Evolutionary conservation across 202 grass and related monocot species (phyloP).

Genomic region (Panicum hallii): DNA sequence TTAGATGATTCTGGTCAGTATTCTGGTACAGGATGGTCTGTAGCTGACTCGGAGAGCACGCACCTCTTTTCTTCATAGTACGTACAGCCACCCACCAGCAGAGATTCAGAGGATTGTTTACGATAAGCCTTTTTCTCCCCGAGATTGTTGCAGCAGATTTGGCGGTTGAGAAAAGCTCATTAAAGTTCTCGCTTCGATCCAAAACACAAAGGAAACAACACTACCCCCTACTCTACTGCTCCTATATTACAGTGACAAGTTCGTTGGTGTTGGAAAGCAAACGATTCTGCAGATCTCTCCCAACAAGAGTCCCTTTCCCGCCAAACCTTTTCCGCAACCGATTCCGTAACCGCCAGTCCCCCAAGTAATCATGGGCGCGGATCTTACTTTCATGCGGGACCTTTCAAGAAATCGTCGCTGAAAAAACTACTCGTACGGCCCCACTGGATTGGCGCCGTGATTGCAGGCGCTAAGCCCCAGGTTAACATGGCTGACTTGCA

Average conservation of each 20-base stretch:
- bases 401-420: not conserved
- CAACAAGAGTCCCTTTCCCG: slow-evolving; percentile 17
- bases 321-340: slow-evolving; percentile 27
- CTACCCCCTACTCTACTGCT: not conserved
- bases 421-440: not conserved
- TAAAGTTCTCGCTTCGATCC: not conserved
- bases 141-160: not conserved
- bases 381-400: not conserved
- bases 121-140: not conserved
- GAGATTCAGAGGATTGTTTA: not conserved
- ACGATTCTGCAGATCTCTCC: slow-evolving; percentile 16
- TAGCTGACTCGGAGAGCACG: slow-evolving; percentile 28
- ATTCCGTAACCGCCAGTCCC: slow-evolving; percentile 19
- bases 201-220: not conserved
- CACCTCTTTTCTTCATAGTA: slow-evolving; percentile 33
- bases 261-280: slow-evolving; percentile 31
- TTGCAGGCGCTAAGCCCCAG: slow-evolving; percentile 34
- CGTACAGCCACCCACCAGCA: not conserved
- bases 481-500: slow-evolving; percentile 40
- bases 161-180: not conserved
- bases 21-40: slow-evolving; percentile 10
- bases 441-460: slow-evolving; percentile 50
- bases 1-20: not conserved
- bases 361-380: not conserved
- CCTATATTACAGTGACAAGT: slow-evolving; percentile 13